phyloP scores from a whole-genome alignment of 306 rosid species.

The Castanea mollissima region DNA sequence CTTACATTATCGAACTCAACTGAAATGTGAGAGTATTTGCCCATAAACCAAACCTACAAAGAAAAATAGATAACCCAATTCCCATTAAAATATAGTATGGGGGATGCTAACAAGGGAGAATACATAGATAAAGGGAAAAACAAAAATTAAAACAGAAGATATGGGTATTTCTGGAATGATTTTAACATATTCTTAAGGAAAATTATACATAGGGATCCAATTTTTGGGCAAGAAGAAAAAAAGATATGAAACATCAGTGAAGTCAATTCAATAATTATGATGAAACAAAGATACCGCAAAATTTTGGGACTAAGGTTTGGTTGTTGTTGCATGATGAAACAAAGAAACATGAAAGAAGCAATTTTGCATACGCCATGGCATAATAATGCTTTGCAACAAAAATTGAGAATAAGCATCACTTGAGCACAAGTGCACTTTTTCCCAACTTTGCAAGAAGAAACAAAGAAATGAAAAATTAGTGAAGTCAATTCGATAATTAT shows the following conservation, averaged over 20 bases:
- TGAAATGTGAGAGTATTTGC: slow-evolving; percentile 79
- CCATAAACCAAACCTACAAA: slow-evolving; percentile 94
- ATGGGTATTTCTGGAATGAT: slow-evolving; percentile 1
- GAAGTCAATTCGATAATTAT: not conserved
- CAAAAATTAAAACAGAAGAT: slow-evolving; percentile 8
- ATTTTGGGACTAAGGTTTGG: too few species aligned
- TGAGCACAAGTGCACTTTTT: not conserved
- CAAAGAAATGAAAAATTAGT: not conserved
- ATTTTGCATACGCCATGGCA: not conserved
- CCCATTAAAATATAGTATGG: not conserved
- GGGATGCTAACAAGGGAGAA: not conserved
- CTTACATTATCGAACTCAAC: slow-evolving; percentile 84
- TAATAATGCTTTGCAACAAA: not conserved
- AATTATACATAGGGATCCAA: not conserved
- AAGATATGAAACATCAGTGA: not conserved
- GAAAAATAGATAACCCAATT: slow-evolving; percentile 24
- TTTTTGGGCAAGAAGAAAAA: not conserved
- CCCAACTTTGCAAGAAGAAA: not conserved
- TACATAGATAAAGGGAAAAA: not conserved
- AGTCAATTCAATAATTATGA: not conserved
- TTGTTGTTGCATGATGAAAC: not conserved
- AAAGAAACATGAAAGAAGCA: not conserved
- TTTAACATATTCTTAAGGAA: slow-evolving; percentile 5
- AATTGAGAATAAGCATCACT: not conserved
- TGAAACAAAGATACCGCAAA: not conserved